phyloP scores from a whole-genome alignment of 768 basidiomycete genomes.

The Jaapia argillacea region DNA sequence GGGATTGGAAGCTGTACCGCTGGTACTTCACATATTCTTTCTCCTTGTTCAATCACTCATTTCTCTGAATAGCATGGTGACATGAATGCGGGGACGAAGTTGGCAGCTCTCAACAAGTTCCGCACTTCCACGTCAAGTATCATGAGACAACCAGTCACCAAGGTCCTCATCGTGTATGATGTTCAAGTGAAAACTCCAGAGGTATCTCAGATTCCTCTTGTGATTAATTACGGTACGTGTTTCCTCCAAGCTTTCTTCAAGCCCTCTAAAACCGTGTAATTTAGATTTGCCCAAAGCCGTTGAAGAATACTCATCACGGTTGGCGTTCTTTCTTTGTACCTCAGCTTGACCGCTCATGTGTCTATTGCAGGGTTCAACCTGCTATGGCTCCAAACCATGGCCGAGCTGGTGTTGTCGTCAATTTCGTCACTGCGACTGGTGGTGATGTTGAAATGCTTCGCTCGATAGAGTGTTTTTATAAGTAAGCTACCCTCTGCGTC shows the following conservation, averaged over 20 bases:
- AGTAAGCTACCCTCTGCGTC: conserved; percentile 40
- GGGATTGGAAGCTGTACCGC: conserved; percentile 78
- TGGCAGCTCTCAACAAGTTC: conserved; percentile 81
- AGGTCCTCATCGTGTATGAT: conserved; percentile 87
- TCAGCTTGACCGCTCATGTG: conserved; percentile 7
- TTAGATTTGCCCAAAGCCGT: conserved; percentile 88
- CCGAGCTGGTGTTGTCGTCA: conserved; percentile 87
- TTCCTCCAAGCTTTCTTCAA: too few species aligned
- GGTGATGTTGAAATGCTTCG: conserved; percentile 98
- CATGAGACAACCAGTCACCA: conserved; percentile 57
- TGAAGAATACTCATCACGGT: conserved; percentile 97
- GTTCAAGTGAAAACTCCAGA: conserved; percentile 88
- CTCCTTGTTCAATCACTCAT: conserved; percentile 7
- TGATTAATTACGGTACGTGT: conserved; percentile 84
- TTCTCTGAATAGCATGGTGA: conserved; percentile 63
- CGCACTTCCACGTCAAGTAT: conserved; percentile 45
- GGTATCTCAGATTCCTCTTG: conserved; percentile 80
- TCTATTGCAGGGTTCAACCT: conserved; percentile 55
- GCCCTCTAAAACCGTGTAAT: not conserved
- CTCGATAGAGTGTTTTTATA: conserved; percentile 98
- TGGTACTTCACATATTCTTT: conserved; percentile 36
- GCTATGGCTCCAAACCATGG: conserved; percentile 80
- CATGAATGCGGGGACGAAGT: conserved; percentile 76
- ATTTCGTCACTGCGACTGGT: conserved; percentile 95
- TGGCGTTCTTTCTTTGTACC: conserved; percentile 8